Percentiles rank a stretch among this genome's conserved stretches.
These are phyloP conservation scores for Colletotrichum viniferum DNA, from an alignment of 2,329 filamentous ascomycete species.

Conservation along the genomic window DNA sequence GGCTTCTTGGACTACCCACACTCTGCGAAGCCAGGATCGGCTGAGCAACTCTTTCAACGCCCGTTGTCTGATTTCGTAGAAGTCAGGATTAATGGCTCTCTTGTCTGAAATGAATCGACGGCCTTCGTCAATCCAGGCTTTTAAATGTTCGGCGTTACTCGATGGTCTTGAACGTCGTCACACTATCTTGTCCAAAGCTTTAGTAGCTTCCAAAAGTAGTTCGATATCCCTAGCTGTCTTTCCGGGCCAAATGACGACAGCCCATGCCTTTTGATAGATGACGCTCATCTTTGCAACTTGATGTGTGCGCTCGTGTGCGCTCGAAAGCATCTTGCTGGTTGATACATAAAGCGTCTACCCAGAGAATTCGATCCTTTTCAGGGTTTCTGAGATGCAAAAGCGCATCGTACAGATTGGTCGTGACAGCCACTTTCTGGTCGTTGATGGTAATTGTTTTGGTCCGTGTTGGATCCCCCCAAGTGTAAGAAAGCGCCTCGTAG, in stretches of 20 bases:
- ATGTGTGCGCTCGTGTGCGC: background rate
- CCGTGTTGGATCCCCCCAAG: constrained; percentile 13
- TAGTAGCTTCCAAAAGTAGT: background rate
- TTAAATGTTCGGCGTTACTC: background rate
- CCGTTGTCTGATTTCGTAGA: background rate
- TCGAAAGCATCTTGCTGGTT: constrained; percentile 3
- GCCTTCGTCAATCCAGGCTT: background rate
- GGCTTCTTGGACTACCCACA: constrained; percentile 3
- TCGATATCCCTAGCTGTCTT: background rate
- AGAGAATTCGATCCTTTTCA: constrained; percentile 19
- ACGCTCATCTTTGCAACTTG: constrained; percentile 9
- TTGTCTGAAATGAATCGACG: background rate
- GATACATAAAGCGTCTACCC: constrained; percentile 21
- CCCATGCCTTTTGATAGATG: background rate
- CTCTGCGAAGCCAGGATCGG: background rate
- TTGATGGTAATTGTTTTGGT: background rate
- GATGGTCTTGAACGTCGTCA: background rate
- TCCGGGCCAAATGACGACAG: constrained; percentile 12
- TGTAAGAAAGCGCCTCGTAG: constrained; percentile 26
- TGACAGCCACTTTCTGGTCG: background rate
- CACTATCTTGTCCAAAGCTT: background rate
- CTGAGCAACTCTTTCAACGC: background rate
- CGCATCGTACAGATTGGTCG: background rate
- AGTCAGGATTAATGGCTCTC: background rate
- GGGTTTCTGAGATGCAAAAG: background rate